A percentile compares a stretch with the other conserved stretches of the same genome.
Conservation (phyloP, 352 stramenopile species). For the Hyaloperonospora brassicae region DNA sequence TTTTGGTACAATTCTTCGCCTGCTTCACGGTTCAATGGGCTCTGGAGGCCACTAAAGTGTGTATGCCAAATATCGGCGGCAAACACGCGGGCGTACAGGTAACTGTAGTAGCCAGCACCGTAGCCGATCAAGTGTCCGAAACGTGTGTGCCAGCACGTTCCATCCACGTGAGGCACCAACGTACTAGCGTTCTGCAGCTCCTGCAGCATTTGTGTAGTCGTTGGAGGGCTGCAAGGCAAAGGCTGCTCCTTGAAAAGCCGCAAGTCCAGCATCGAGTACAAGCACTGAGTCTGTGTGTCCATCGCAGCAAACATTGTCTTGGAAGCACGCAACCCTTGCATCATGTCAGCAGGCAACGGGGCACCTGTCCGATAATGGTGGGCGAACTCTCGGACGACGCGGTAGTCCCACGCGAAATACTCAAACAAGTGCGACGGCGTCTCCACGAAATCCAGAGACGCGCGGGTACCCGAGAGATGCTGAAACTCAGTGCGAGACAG, state of each 20-base stretch:
- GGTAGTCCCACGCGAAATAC: no score
- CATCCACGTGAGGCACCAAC: constrained; percentile 69
- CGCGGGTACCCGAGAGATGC: no score
- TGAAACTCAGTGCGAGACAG: constrained; percentile 90
- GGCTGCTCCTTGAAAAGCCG: constrained; percentile 59
- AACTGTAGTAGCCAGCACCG: constrained; percentile 89
- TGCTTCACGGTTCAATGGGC: no score
- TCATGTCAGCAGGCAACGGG: constrained; percentile 69
- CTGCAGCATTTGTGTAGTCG: constrained; percentile 50
- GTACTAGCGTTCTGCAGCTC: constrained; percentile 66
- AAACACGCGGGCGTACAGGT: constrained; percentile 87
- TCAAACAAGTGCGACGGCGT: constrained; percentile 95
- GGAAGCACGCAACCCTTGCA: constrained; percentile 55
- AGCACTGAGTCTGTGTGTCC: no score
- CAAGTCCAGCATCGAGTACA: constrained; percentile 75
- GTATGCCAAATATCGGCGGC: constrained; percentile 82
- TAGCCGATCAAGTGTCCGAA: no score
- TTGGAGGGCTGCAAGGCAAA: constrained; percentile 28
- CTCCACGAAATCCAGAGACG: constrained; percentile 96
- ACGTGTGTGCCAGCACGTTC: constrained; percentile 77
- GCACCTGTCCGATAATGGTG: constrained; percentile 71
- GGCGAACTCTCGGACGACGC: no score
- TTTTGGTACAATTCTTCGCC: constrained; percentile 61
- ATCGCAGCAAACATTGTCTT: constrained; percentile 88
- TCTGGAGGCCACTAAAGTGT: constrained; percentile 49